Evolutionary conservation across 2,329 filamentous ascomycete genomes (phyloP), one percentile per base, ranked within the genome.

Genomic region (Aureobasidium sp.): DNA sequence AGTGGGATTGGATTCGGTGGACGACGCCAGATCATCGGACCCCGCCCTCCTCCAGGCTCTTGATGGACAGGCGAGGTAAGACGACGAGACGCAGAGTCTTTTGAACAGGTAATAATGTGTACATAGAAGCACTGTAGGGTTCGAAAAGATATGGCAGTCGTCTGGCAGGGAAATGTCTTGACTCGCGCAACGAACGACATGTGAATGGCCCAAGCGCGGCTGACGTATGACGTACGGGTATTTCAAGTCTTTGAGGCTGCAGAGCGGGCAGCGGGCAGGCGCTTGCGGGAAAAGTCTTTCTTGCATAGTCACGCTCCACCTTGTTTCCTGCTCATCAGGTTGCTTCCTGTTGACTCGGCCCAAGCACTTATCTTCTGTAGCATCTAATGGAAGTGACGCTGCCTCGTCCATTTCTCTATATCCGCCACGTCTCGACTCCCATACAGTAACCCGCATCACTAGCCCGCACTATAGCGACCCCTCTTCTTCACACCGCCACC

Each of bases 11-110:
- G 73, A 49, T 87, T 89, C 42, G 84, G 85, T 0, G 85, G 85
- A 0, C 78, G 86, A 69, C 81, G 89, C 69, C 88, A 89, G 76
- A 91, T 93, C 72, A 85, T 89, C n/a, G 89, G 89, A 11, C 88
- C 88, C 0, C 78, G 88, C 69, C 87, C 88, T 50, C 76, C 87
- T 66, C 61, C 58, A 58, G 23, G 35, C 10, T 57, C 53, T 4
- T 45, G 21, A 43, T n/a, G 11, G 4, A 29, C 21, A 21, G 8
- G 51, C 5, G 4, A n/a, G 33, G 27, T 9, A 42, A n/a, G 35
- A 11, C 5, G 49, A 55, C n/a, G 51, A 37, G n/a, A 33, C 17
- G 27, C 15, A 43, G 10, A 43, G 37, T 45, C 51, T 45, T 35
- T 35, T 13, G 53, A 31, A 57, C 40, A 46, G 35, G n/a, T 46